These are phyloP conservation scores for Trypanosoma platydactyli DNA, from an alignment of 208 protist species.

Conservation along the genomic window DNA sequence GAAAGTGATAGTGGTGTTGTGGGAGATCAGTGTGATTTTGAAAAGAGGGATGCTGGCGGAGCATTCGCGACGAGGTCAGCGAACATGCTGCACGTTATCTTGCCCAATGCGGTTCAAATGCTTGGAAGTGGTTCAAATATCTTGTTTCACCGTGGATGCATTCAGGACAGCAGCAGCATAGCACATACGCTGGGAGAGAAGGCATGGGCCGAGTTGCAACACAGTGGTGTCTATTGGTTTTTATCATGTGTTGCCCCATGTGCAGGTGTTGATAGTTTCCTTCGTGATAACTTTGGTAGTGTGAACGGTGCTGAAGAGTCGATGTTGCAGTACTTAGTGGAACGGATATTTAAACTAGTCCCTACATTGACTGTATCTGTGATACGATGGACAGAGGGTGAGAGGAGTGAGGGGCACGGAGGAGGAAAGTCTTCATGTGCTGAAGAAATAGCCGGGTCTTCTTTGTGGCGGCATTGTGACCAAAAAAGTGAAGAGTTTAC, in stretches of 20 bases:
- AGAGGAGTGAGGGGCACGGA: background rate
- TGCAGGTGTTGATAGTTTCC: background rate
- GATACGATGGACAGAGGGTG: constrained; percentile 17
- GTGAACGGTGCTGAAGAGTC: background rate
- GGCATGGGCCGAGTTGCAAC: constrained; percentile 21
- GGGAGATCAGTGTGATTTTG: background rate
- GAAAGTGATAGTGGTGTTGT: background rate
- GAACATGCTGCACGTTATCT: constrained; percentile 3
- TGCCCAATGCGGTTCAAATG: constrained; percentile 11
- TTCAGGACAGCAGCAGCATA: background rate
- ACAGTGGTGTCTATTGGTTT: constrained; percentile 20
- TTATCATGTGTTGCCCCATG: constrained; percentile 3
- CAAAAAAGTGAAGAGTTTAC: constrained; percentile 9
- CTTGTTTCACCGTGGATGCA: constrained; percentile 18
- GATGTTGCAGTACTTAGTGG: constrained; percentile 8
- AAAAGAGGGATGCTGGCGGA: background rate
- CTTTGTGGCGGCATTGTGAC: background rate
- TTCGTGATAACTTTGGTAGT: constrained; percentile 1
- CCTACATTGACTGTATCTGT: constrained; percentile 10
- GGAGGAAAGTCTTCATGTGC: background rate
- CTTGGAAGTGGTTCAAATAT: constrained; percentile 17
- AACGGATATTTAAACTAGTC: constrained; percentile 8
- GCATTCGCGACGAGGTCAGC: background rate
- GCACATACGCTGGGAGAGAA: background rate
- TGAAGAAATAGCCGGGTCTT: background rate